phyloP scores from a whole-genome alignment of 1,284 basidiomycete genomes.

The Chalciporus sp. region DNA sequence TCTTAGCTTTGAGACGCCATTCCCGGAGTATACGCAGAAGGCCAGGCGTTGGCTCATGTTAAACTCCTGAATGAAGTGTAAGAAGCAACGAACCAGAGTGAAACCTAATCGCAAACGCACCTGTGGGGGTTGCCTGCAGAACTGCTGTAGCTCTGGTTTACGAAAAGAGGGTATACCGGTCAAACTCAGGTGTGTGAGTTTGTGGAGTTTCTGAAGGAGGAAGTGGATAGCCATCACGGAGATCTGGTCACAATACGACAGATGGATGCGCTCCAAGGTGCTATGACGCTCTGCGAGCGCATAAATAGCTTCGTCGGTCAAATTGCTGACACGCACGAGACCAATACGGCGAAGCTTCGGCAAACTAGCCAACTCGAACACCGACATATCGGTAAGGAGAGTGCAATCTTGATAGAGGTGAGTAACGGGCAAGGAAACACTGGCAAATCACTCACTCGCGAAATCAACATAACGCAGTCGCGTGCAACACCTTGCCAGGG shows the following conservation, averaged over 20 bases:
- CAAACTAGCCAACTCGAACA: constrained; percentile 87
- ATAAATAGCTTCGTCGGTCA: constrained; percentile 94
- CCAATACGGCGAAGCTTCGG: constrained; percentile 94
- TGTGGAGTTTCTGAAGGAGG: constrained; percentile 84
- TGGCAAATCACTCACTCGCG: constrained; percentile 69
- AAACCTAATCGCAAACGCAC: constrained; percentile 46
- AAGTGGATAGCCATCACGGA: constrained; percentile 90
- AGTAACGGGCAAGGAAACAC: constrained; percentile 1
- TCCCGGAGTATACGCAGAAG: constrained; percentile 97
- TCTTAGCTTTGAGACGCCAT: constrained; percentile 85
- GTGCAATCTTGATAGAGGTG: constrained; percentile 67
- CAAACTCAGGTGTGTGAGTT: constrained; percentile 92
- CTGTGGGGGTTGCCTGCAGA: constrained; percentile 86
- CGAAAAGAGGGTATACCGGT: constrained; percentile 96
- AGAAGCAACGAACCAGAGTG: constrained; percentile 1
- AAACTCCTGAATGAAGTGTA: constrained; percentile 69
- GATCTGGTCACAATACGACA: constrained; percentile 97
- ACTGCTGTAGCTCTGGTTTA: constrained; percentile 83
- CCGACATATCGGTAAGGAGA: constrained; percentile 89
- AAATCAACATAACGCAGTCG: constrained; percentile 96
- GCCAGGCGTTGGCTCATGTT: constrained; percentile 88
- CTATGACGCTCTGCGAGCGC: constrained; percentile 80
- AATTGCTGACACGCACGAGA: constrained; percentile 88
- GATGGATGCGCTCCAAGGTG: constrained; percentile 92
- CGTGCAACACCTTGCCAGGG: constrained; percentile 86